Base-by-base conservation (phyloP, 305 asterid species). In the Fraxinus baroniana region DNA sequence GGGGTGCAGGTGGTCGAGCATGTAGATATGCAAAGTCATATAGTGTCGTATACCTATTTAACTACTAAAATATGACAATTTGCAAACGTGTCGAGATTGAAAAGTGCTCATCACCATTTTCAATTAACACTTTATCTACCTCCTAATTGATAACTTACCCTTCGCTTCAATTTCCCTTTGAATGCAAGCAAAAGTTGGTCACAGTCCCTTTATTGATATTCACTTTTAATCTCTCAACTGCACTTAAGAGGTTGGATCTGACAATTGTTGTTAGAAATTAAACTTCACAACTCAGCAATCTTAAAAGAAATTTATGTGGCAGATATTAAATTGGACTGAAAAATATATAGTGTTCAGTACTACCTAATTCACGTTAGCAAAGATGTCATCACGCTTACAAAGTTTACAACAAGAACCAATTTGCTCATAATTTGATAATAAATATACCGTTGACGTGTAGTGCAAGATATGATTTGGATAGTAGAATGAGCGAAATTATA, bases 211-310 rank as follows among this genome's bases (percentile, higher is more conserved):
- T 17, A 81, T 70, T 89, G 74, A 86, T 85, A 81, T 76, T 71
- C 80, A 78, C 79, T 66, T 86, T 84, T 79, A 81, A 78, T 68
- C 84, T 80, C 80, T 78, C 86, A 83, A 76, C 87, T 77, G 80
- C 80, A 80, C 75, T 64, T 10, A 77, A 24, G 77, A 85, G 78
- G 81, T 80, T 84, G 84, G 76, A 72, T 84, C 81, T 74, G 66
- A 44, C 78, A 57, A 72, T 75, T 78, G 84, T 78, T 26, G 66
- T 82, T 78, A 86, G 84, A 55, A 71, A 71, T 74, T 82, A 84
- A 87, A 81, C 83, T 86, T 85, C 91, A 85, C 90, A 87, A 83
- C 91, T 86, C 88, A 87, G 77, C 86, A 87, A 83, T 78, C 89
- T 39, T 78, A 37, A 82, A 73, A 77, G 49, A 72, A 71, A 78